These are phyloP conservation scores for Tolypocladium amazonense DNA, from an alignment of 2,329 filamentous ascomycete genomes.

Conservation along the genomic window DNA sequence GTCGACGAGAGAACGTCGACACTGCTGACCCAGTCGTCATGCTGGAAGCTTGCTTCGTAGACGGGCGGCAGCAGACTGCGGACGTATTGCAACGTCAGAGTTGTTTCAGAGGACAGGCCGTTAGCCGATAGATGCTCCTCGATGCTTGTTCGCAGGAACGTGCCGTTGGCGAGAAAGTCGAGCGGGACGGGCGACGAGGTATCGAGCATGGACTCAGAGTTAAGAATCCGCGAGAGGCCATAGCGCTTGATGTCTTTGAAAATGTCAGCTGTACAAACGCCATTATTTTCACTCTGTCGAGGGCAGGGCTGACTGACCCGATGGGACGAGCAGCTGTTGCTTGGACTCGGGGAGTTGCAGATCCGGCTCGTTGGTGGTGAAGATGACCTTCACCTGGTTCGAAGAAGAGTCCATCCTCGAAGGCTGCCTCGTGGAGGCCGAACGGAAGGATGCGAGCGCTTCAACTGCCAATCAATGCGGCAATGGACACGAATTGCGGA, in stretches of 20 bases:
- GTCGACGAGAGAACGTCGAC: constrained; percentile 69
- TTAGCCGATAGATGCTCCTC: constrained; percentile 82
- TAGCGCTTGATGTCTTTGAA: constrained; percentile 53
- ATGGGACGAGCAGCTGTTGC: constrained; percentile 51
- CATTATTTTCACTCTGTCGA: not conserved
- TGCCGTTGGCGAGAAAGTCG: constrained; percentile 92
- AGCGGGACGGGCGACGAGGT: constrained; percentile 61
- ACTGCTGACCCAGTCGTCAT: constrained; percentile 92
- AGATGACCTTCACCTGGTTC: constrained; percentile 55
- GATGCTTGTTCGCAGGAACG: constrained; percentile 78
- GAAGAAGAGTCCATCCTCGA: constrained; percentile 25
- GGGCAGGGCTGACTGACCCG: constrained; percentile 27
- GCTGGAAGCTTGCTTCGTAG: constrained; percentile 86
- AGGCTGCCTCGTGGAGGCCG: constrained; percentile 1
- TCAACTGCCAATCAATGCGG: not conserved
- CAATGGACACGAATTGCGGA: not conserved
- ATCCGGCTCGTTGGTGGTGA: constrained; percentile 52
- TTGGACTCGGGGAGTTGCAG: constrained; percentile 53
- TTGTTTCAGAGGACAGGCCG: constrained; percentile 81
- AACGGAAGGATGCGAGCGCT: not conserved
- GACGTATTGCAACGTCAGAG: constrained; percentile 84
- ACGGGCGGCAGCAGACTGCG: constrained; percentile 81
- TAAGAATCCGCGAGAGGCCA: constrained; percentile 59
- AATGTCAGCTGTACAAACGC: not conserved
- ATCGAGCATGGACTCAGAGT: constrained; percentile 61